These are phyloP conservation scores for Draba incana DNA, from an alignment of 345 rosid species.

Conservation along the genomic window DNA sequence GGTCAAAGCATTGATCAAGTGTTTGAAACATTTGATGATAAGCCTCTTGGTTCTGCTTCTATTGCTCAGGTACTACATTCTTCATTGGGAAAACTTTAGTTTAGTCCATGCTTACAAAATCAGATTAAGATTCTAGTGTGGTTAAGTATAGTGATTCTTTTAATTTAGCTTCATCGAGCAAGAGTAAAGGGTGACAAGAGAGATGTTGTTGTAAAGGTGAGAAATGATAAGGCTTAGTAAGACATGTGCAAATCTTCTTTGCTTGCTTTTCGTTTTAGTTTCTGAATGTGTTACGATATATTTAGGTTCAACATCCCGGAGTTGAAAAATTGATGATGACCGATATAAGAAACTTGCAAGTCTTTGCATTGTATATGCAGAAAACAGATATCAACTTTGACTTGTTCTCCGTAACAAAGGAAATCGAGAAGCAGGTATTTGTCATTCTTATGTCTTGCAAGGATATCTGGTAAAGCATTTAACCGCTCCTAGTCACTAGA, in stretches of 20 bases:
- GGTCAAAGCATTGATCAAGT: slow-evolving; percentile 57
- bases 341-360: slow-evolving; percentile 88
- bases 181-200: slow-evolving; percentile 66
- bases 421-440: slow-evolving; percentile 92
- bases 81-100: no score
- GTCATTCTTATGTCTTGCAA: slow-evolving; percentile 17
- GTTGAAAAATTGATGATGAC: slow-evolving; percentile 91
- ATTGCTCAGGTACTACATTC: slow-evolving; percentile 87
- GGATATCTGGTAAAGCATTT: background rate
- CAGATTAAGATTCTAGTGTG: background rate
- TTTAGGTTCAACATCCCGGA: slow-evolving; percentile 97
- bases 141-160: no score
- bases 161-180: slow-evolving; percentile 96
- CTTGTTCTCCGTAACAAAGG: slow-evolving; percentile 79
- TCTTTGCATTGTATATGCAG: slow-evolving; percentile 88
- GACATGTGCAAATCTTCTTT: slow-evolving; percentile 23
- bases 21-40: slow-evolving; percentile 74
- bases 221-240: slow-evolving; percentile 1
- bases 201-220: slow-evolving; percentile 94
- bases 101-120: no score
- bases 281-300: slow-evolving; percentile 38
- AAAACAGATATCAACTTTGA: slow-evolving; percentile 94
- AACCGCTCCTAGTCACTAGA: background rate
- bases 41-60: slow-evolving; percentile 97
- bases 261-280: background rate